Base-by-base conservation (phyloP, 164 flowering plant species). In the Vitis amurensis region DNA sequence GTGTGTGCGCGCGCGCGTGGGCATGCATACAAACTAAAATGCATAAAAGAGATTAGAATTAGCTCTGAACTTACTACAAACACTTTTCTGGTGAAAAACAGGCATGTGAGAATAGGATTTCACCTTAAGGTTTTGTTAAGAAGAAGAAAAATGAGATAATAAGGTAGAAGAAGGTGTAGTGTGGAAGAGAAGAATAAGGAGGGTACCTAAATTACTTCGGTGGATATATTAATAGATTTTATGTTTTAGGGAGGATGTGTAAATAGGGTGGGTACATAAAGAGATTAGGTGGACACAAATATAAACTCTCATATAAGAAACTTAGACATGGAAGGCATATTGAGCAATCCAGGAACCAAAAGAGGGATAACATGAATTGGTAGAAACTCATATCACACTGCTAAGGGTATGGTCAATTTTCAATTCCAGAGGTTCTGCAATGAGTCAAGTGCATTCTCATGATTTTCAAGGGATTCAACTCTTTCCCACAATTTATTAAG, bases 401-500 rank as follows among this genome's bases (percentile, higher is more conserved):
- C 58, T 23, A 70, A 52, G 52, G 49, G 37, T 14, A 56, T 11
- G 55, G 37, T 12, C 10, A 29, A 37, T 5, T 44, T 47, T 59
- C 48, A 58, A 27, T 85, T 93, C 98, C 96, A 95, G 74, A 76
- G 91, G 83, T 63, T 95, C 90, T 86, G 89, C 94, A 68, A 95
- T 91, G 51, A 85, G 76, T 89, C 97, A 64, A 91, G 92, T 7
- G 97, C 93, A 71, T 89, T 88, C 66, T 83, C 91, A 64, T 93
- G 93, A 72, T 93, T 95, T 69, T 85, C 78, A 0, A 98, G 98
- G 69, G 93, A 68, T 77, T 91, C 91, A 49, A 93, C 84, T 81
- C 99, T 83, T 76, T 95, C 98, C 99, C 99, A 95, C 72, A 91
- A 77, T 53, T 91, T 78, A 59, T 83, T 90, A 4, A 97, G 99